Evolutionary conservation across 2,329 filamentous ascomycete species (phyloP).

Genomic region (Trichoderma aggressivum): DNA sequence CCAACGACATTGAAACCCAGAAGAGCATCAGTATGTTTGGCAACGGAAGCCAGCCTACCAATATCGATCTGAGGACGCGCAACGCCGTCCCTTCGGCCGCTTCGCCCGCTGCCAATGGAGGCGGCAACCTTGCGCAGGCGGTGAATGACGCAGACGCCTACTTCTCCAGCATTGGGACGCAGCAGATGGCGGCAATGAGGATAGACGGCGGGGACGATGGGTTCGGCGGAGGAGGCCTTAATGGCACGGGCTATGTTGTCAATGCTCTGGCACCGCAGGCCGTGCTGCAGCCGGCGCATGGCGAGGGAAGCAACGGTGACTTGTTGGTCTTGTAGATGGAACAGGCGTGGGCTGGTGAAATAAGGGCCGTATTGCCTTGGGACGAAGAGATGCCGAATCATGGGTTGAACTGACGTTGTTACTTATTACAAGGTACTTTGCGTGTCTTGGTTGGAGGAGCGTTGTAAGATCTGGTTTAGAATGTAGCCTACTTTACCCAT

Average conservation of each 20-base stretch:
- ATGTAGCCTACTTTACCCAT: not conserved
- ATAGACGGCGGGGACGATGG: slow-evolving; percentile 60
- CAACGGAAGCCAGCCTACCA: slow-evolving; percentile 48
- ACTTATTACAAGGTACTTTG: not conserved
- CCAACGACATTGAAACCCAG: slow-evolving; percentile 50
- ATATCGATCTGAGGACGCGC: slow-evolving; percentile 45
- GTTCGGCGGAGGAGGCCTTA: slow-evolving; percentile 57
- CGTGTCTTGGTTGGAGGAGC: not conserved
- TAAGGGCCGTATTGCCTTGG: not conserved
- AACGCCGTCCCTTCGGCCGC: slow-evolving; percentile 19
- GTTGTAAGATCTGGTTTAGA: slow-evolving; percentile 3
- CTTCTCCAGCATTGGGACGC: slow-evolving; percentile 73
- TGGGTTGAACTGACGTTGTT: not conserved
- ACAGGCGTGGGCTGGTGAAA: not conserved
- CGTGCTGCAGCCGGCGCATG: slow-evolving; percentile 66
- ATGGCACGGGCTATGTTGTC: slow-evolving; percentile 63
- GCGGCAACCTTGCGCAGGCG: slow-evolving; percentile 61
- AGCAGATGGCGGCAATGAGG: slow-evolving; percentile 70
- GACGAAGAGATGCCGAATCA: not conserved
- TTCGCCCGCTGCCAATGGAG: slow-evolving; percentile 25
- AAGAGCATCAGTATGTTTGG: slow-evolving; percentile 61
- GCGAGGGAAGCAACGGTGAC: slow-evolving; percentile 65
- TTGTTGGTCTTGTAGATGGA: slow-evolving; percentile 59
- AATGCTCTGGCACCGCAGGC: slow-evolving; percentile 79
- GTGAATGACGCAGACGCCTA: slow-evolving; percentile 86